Conservation (phyloP, 306 rosid species). For the Purshia tridentata region DNA sequence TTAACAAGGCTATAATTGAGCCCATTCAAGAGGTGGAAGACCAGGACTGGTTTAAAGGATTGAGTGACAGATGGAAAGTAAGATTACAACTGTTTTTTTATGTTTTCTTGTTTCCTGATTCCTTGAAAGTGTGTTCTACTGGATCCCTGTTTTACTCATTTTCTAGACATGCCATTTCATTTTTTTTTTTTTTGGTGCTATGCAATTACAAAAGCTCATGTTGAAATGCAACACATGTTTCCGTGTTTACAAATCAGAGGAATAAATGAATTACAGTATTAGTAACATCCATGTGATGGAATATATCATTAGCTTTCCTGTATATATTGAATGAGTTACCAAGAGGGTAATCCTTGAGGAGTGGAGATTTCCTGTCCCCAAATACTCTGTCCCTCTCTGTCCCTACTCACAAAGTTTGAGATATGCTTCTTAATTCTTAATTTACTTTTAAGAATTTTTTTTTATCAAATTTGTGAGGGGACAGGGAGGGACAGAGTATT, state of each 20-base stretch:
- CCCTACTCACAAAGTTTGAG: too few species aligned
- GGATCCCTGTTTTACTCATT: not conserved
- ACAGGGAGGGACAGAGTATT: too few species aligned
- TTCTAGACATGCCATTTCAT: not conserved
- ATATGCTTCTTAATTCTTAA: too few species aligned
- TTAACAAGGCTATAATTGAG: constrained; percentile 62
- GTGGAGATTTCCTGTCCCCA: too few species aligned
- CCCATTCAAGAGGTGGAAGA: constrained; percentile 70
- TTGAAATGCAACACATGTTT: not conserved
- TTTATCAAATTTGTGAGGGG: too few species aligned
- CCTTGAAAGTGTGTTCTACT: not conserved
- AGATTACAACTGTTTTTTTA: constrained; percentile 31
- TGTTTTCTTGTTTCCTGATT: constrained; percentile 2
- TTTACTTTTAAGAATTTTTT: too few species aligned
- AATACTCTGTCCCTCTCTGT: too few species aligned
- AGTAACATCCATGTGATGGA: not conserved
- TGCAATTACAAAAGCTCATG: not conserved
- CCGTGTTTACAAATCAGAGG: not conserved
- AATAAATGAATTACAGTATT: not conserved
- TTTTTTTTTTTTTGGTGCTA: not conserved
- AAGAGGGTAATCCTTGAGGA: not conserved
- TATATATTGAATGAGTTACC: not conserved
- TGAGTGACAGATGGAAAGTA: constrained; percentile 91
- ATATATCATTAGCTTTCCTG: not conserved
- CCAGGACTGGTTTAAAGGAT: constrained; percentile 82